phyloP scores from a whole-genome alignment of 305 asterid species.

The Withania somnifera region DNA sequence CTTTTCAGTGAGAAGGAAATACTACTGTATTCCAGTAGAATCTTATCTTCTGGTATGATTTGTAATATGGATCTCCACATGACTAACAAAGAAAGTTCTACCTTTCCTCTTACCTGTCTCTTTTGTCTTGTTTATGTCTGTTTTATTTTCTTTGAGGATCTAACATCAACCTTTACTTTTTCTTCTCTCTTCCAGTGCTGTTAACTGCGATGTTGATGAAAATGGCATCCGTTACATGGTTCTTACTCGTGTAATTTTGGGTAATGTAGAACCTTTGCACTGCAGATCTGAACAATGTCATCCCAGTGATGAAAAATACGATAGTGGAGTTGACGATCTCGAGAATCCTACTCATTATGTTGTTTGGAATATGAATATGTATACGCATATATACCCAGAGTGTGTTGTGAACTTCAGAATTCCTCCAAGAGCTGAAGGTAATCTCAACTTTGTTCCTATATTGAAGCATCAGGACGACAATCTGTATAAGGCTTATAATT shows the following conservation, averaged over 20 bases:
- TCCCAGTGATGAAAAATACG: conserved; percentile 29
- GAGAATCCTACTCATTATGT: conserved; percentile 24
- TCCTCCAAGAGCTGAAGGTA: conserved; percentile 29
- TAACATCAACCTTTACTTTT: not conserved
- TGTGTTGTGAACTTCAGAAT: conserved; percentile 26
- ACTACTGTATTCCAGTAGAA: not conserved
- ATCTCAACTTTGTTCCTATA: not conserved
- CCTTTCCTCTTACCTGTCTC: not conserved
- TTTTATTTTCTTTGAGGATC: not conserved
- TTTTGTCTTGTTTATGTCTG: not conserved
- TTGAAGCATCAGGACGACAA: not conserved
- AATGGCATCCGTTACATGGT: conserved; percentile 28
- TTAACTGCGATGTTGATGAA: conserved; percentile 34
- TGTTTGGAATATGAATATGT: conserved; percentile 36
- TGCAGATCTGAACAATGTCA: conserved; percentile 28
- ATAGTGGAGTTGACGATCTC: conserved; percentile 34
- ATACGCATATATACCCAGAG: conserved; percentile 32
- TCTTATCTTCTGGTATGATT: not conserved
- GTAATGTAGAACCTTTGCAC: conserved; percentile 27
- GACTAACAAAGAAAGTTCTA: not conserved
- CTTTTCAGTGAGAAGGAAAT: not conserved
- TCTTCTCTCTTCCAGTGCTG: conserved; percentile 22
- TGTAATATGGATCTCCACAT: not conserved
- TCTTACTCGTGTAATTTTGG: conserved; percentile 34
- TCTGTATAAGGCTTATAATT: not conserved